phyloP scores from a whole-genome alignment of 2,329 filamentous ascomycete genomes.

The Aureobasidium vineae region DNA sequence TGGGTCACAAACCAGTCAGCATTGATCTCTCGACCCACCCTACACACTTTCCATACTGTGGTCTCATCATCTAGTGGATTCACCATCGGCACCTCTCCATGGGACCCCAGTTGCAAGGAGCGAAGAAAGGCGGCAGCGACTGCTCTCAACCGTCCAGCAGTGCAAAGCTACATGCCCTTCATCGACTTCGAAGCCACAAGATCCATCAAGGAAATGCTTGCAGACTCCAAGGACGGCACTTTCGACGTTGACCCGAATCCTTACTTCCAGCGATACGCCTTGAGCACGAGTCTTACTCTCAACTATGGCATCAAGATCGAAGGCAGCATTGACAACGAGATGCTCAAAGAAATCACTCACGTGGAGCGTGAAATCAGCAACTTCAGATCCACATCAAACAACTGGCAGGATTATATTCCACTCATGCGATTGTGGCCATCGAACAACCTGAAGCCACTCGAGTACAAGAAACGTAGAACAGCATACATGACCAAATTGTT shows the following conservation, averaged over 20 bases:
- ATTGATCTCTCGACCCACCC: conserved; percentile 71
- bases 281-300: conserved; percentile 73
- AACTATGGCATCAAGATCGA: conserved; percentile 78
- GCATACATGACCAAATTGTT: conserved; percentile 62
- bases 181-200: conserved; percentile 72
- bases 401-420: conserved; percentile 79
- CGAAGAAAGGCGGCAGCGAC: conserved; percentile 76
- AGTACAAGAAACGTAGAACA: conserved; percentile 67
- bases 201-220: conserved; percentile 69
- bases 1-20: conserved; percentile 79
- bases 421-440: conserved; percentile 64
- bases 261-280: conserved; percentile 71
- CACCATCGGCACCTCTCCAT: conserved; percentile 80
- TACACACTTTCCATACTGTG: conserved; percentile 79
- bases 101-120: conserved; percentile 76
- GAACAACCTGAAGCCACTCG: conserved; percentile 60
- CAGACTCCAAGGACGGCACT: conserved; percentile 61
- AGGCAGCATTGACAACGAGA: conserved; percentile 63
- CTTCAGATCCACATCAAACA: conserved; percentile 75
- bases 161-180: conserved; percentile 78
- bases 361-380: conserved; percentile 75
- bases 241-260: conserved; percentile 67
- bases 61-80: conserved; percentile 74
- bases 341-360: conserved; percentile 70
- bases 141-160: conserved; percentile 71